Base-by-base conservation (phyloP, 169 alveolate species). In the Prorocentrum cordatum region DNA sequence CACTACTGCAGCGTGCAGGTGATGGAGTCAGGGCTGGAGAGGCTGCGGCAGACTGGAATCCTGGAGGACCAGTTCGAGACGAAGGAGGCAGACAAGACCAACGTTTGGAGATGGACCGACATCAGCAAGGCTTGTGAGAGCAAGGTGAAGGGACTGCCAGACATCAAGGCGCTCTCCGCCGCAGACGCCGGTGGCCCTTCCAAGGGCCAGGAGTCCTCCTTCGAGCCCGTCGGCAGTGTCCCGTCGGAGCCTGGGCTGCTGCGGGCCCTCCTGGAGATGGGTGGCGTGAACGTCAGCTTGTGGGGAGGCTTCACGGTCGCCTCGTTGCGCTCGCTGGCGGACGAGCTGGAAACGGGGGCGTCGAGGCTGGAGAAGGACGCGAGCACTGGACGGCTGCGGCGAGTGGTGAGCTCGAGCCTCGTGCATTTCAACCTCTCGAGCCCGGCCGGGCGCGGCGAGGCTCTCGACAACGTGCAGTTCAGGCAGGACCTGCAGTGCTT, bases 1-100 rank as follows among this genome's bases (percentile, higher is more conserved):
- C 87, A 77, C 62, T 77, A 77, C 50, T 77, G 87, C n/a, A 62
- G 73, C 12, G 87, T 77, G 38, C 87, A 77, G 32, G 58, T 77
- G 31, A 32, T 77, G 64, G 87, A 77, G 33, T 27, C n/a, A n/a
- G n/a, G n/a, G n/a, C n/a, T n/a, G n/a, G n/a, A n/a, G n/a, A n/a
- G n/a, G n/a, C 7, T n/a, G 59, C 27, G 59, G 87, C 75, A 59
- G 33, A 58, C 59, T 3, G 87, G 87, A 5, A 33, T 77, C 61
- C 58, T 77, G 47, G 87, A 77, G 42, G 45, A 72, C 1, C 33
- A 77, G 16, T 77, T 77, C 68, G 73, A 58, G 29, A 77, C 87
- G 62, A 58, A 77, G 33, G 87, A 77, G 35, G 70, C 61, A 9
- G 87, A 77, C 35, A n/a, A n/a, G n/a, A n/a, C n/a, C n/a, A n/a